These are phyloP conservation scores for Hanseniaspora sp. DNA, from an alignment of 1,139 yeast species.

Conservation along the genomic window DNA sequence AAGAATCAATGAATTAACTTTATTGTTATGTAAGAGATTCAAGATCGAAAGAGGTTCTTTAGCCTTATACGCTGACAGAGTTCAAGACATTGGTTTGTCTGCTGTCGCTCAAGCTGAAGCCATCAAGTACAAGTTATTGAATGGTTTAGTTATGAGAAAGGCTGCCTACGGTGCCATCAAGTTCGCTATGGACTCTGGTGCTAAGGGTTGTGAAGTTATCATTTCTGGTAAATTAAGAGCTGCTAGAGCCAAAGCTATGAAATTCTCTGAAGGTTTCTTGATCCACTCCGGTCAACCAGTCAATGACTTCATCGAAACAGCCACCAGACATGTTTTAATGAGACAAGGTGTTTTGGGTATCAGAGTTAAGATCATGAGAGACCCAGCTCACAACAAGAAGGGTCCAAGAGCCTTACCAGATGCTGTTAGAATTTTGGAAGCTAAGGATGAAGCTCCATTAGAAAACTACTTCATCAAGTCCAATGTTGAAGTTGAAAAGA, in stretches of 20 bases:
- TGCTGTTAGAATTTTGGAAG: slow-evolving; percentile 87
- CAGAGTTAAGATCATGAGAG: slow-evolving; percentile 98
- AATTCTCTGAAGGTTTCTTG: slow-evolving; percentile 99
- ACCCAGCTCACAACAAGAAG: slow-evolving; percentile 80
- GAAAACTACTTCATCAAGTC: slow-evolving; percentile 78
- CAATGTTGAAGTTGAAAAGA: slow-evolving; percentile 32
- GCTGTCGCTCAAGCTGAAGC: slow-evolving; percentile 99
- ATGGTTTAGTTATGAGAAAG: slow-evolving; percentile 99
- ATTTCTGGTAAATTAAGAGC: slow-evolving; percentile 99
- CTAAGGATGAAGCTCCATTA: slow-evolving; percentile 90
- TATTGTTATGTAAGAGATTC: slow-evolving; percentile 98
- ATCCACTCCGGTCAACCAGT: slow-evolving; percentile 99
- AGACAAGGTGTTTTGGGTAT: slow-evolving; percentile 99
- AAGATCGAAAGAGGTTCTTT: slow-evolving; percentile 89
- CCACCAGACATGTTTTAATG: slow-evolving; percentile 98
- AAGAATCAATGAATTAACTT: slow-evolving; percentile 98
- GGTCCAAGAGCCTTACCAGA: slow-evolving; percentile 96
- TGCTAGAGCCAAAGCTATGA: slow-evolving; percentile 99
- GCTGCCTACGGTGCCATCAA: slow-evolving; percentile 99
- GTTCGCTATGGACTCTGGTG: slow-evolving; percentile 99
- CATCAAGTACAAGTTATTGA: slow-evolving; percentile 92
- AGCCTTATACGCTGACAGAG: slow-evolving; percentile 96
- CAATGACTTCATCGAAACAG: slow-evolving; percentile 94
- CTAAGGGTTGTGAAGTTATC: slow-evolving; percentile 99
- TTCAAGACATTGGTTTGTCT: slow-evolving; percentile 98